phyloP scores from a whole-genome alignment of 2,329 filamentous ascomycete genomes.

The Sclerotinia nivalis region DNA sequence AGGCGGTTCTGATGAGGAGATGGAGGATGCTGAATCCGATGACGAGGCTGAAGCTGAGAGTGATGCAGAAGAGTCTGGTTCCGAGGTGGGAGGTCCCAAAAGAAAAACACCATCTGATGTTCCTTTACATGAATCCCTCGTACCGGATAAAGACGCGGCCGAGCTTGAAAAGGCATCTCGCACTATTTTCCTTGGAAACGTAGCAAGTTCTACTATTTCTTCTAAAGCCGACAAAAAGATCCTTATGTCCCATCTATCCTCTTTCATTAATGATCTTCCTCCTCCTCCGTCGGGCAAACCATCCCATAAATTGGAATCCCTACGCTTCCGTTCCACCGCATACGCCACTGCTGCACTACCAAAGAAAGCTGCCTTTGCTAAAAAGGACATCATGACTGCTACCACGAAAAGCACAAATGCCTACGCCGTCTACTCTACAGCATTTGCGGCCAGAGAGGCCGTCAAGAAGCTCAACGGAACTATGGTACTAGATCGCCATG shows the following conservation, averaged over 20 bases:
- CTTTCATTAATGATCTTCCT: slow-evolving; percentile 62
- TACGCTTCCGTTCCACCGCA: slow-evolving; percentile 91
- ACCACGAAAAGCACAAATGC: slow-evolving; percentile 94
- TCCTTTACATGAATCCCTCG: slow-evolving; percentile 56
- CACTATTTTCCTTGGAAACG: slow-evolving; percentile 91
- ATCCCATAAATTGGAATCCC: slow-evolving; percentile 77
- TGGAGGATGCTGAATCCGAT: slow-evolving; percentile 33
- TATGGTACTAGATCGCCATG: slow-evolving; percentile 79
- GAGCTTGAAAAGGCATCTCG: slow-evolving; percentile 84
- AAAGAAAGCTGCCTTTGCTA: slow-evolving; percentile 92
- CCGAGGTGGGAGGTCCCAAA: slow-evolving; percentile 35
- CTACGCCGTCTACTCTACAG: slow-evolving; percentile 83
- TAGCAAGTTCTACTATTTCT: slow-evolving; percentile 78
- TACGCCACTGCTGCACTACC: slow-evolving; percentile 76
- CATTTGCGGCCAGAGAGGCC: slow-evolving; percentile 73
- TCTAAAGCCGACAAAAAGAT: slow-evolving; percentile 79
- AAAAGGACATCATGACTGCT: slow-evolving; percentile 83
- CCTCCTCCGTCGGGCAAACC: slow-evolving; percentile 48
- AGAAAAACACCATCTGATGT: slow-evolving; percentile 47
- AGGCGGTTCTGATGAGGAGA: slow-evolving; percentile 34
- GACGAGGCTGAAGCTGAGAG: slow-evolving; percentile 36
- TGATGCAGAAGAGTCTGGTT: slow-evolving; percentile 34
- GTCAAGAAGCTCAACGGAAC: slow-evolving; percentile 79
- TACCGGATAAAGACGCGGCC: slow-evolving; percentile 53
- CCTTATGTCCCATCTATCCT: slow-evolving; percentile 74